phyloP scores from a whole-genome alignment of 129 eudicot species.

The Escallonia rubra region DNA sequence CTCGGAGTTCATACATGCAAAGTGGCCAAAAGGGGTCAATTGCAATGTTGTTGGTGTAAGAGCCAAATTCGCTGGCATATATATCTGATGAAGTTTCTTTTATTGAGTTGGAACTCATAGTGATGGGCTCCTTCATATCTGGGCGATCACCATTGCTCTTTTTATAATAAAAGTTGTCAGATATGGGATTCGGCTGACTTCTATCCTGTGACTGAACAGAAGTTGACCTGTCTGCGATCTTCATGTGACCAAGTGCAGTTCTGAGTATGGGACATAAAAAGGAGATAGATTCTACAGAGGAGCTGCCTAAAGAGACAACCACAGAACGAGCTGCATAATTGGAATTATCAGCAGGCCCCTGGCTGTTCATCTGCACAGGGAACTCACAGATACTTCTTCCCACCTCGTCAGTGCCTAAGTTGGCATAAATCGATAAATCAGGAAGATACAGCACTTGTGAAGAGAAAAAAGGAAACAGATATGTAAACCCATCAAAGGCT shows the following conservation, averaged over 20 bases:
- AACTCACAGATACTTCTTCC: slow-evolving; percentile 21
- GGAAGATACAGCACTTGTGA: neutral
- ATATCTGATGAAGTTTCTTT: slow-evolving; percentile 24
- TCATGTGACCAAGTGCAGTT: slow-evolving; percentile 12
- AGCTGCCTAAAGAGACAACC: neutral
- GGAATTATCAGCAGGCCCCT: slow-evolving; percentile 13
- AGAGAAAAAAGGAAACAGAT: slow-evolving; percentile 1
- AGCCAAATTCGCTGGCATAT: slow-evolving; percentile 33
- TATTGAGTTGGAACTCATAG: slow-evolving; percentile 12
- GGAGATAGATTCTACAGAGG: neutral
- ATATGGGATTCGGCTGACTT: slow-evolving; percentile 8
- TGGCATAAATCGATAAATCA: neutral
- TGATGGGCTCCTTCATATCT: slow-evolving; percentile 13
- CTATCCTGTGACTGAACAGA: neutral
- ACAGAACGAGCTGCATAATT: slow-evolving; percentile 1
- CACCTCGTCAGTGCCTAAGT: slow-evolving; percentile 21
- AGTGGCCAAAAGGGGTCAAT: slow-evolving; percentile 73
- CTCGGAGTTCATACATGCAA: slow-evolving; percentile 78
- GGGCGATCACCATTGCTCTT: slow-evolving; percentile 9
- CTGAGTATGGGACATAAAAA: slow-evolving; percentile 7
- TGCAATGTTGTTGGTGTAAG: slow-evolving; percentile 41
- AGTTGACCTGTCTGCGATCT: neutral
- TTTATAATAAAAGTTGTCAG: slow-evolving; percentile 12
- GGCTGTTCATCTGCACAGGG: slow-evolving; percentile 23
- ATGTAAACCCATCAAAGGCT: neutral